A percentile compares a stretch with the other conserved stretches of the same genome.
phyloP scores from a whole-genome alignment of 176 grass and related monocot genomes.

The Puccinellia tenuiflora region DNA sequence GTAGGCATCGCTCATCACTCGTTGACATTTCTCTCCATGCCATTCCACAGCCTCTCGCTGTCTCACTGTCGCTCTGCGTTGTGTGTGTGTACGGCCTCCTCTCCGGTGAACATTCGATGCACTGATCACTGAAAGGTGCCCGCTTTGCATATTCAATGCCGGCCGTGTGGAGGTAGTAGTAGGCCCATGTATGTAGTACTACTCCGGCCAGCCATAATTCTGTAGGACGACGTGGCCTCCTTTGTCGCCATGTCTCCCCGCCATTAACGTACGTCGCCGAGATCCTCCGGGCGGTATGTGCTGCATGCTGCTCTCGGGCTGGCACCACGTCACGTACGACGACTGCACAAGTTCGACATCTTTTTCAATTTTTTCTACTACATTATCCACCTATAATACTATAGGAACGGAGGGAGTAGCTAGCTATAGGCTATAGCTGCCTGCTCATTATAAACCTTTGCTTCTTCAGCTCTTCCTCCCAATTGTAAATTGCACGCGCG shows the following conservation, averaged over 20 bases:
- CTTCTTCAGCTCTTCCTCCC: conserved; percentile 2
- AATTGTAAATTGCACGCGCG: neutral
- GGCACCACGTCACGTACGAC: too few relatives aligned
- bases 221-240: neutral
- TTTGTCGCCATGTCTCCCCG: neutral
- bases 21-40: too few relatives aligned
- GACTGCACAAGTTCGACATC: neutral
- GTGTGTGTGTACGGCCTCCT: neutral
- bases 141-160: neutral
- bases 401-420: too few relatives aligned
- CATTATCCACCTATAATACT: too few relatives aligned
- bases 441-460: neutral
- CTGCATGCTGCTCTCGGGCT: neutral
- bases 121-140: conserved; percentile 4
- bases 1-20: conserved; percentile 32
- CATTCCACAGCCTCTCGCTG: too few relatives aligned
- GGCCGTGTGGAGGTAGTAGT: neutral
- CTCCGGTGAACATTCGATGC: conserved; percentile 34
- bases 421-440: neutral
- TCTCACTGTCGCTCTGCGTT: neutral
- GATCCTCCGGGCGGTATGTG: neutral
- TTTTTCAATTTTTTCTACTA: neutral
- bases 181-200: neutral
- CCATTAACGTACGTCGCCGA: neutral
- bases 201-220: neutral